phyloP scores from a whole-genome alignment of 495 filamentous ascomycete genomes.

The Cryomyces minteri region DNA sequence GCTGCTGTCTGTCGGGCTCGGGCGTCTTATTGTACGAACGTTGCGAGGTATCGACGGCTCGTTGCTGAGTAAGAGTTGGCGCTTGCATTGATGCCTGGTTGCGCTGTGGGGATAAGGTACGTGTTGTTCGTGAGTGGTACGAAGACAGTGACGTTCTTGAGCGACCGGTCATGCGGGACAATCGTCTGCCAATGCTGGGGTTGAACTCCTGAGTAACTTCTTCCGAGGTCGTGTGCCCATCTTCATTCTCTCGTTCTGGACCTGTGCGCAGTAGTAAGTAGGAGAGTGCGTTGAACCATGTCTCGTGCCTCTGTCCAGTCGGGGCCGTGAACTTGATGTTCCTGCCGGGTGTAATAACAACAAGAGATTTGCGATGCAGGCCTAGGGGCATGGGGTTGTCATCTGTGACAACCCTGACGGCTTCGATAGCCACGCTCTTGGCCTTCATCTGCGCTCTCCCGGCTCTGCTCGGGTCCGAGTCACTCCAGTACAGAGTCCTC shows the following conservation, averaged over 20 bases:
- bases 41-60: slow-evolving; percentile 23
- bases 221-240: slow-evolving; percentile 41
- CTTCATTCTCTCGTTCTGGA: slow-evolving; percentile 35
- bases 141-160: slow-evolving; percentile 61
- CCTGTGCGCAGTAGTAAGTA: slow-evolving; percentile 70
- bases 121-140: slow-evolving; percentile 54
- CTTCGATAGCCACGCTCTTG: slow-evolving; percentile 89
- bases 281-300: slow-evolving; percentile 94
- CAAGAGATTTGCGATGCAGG: slow-evolving; percentile 78
- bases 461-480: slow-evolving; percentile 63
- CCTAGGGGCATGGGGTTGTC: slow-evolving; percentile 93
- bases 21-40: slow-evolving; percentile 4
- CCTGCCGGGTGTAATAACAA: slow-evolving; percentile 78
- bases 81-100: slow-evolving; percentile 24
- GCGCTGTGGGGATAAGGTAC: slow-evolving; percentile 34
- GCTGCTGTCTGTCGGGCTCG: background rate
- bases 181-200: slow-evolving; percentile 38
- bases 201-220: slow-evolving; percentile 78
- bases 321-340: slow-evolving; percentile 83
- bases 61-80: slow-evolving; percentile 18
- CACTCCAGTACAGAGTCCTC: slow-evolving; percentile 90
- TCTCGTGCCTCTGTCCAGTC: slow-evolving; percentile 86
- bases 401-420: slow-evolving; percentile 82
- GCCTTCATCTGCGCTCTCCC: slow-evolving; percentile 65
- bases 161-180: slow-evolving; percentile 32